Conservation (phyloP, 257 asterid species). For the Handroanthus guayacan region DNA sequence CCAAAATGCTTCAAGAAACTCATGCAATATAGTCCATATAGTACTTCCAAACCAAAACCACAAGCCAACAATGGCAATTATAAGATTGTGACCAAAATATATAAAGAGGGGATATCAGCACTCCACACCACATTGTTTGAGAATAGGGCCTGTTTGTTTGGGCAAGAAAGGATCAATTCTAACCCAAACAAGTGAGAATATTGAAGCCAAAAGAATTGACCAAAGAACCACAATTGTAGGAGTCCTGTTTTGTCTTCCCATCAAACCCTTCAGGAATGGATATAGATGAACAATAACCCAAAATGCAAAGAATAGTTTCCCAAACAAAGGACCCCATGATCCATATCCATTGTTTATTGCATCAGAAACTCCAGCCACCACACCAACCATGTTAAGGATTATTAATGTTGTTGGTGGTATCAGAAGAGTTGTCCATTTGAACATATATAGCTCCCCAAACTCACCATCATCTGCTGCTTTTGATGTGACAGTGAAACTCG, state of each 20-base stretch:
- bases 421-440: conserved; percentile 90
- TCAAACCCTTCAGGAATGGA: conserved; percentile 87
- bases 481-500: conserved; percentile 80
- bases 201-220: conserved; percentile 83
- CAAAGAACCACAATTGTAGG: conserved; percentile 89
- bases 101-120: conserved; percentile 46
- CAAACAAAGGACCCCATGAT: conserved; percentile 85
- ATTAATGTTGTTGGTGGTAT: conserved; percentile 86
- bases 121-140: conserved; percentile 86
- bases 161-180: conserved; percentile 91
- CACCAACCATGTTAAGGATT: conserved; percentile 81
- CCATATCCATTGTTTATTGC: conserved; percentile 84
- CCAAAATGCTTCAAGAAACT: background rate
- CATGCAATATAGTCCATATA: background rate
- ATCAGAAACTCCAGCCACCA: conserved; percentile 82
- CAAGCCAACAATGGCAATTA: conserved; percentile 32
- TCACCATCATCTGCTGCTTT: conserved; percentile 76
- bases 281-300: conserved; percentile 92
- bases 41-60: conserved; percentile 29
- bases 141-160: conserved; percentile 84
- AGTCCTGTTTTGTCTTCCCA: conserved; percentile 87
- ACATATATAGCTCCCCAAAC: conserved; percentile 87
- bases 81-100: conserved; percentile 23
- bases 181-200: conserved; percentile 89
- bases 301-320: conserved; percentile 83